Evolutionary conservation across 2,329 filamentous ascomycete species (phyloP).

Genomic region (Cordyceps tenuipes): DNA sequence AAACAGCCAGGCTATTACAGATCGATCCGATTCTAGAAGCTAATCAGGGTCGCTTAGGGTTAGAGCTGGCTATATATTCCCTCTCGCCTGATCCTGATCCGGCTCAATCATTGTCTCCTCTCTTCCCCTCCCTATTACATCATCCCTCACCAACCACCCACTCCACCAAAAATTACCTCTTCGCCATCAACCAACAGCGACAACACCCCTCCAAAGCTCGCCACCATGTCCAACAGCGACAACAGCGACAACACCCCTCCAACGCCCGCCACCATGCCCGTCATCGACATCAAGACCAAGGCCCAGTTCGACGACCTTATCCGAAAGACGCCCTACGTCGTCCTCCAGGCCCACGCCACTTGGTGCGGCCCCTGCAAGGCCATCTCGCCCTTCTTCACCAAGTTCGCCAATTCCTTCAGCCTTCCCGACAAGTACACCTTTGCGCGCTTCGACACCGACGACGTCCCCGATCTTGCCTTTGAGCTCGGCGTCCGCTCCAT

Average conservation of each 20-base stretch:
- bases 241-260: constrained; percentile 12
- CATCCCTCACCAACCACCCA: background rate
- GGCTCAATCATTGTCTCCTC: background rate
- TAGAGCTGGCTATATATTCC: background rate
- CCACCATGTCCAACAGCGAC: constrained; percentile 27
- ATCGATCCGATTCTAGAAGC: background rate
- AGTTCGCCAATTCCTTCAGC: constrained; percentile 33
- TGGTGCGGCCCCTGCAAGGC: constrained; percentile 56
- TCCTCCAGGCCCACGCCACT: constrained; percentile 49
- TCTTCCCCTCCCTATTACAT: background rate
- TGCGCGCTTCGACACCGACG: constrained; percentile 52
- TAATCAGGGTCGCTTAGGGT: too few species aligned
- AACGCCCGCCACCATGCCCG: constrained; percentile 22
- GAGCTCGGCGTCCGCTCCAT: constrained; percentile 46
- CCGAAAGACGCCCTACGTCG: constrained; percentile 39
- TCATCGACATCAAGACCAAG: constrained; percentile 32
- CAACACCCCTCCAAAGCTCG: constrained; percentile 10
- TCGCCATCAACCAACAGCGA: background rate
- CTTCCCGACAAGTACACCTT: constrained; percentile 40
- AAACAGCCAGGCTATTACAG: background rate
- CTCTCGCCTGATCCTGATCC: background rate
- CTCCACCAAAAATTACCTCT: background rate
- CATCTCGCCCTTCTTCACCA: constrained; percentile 46
- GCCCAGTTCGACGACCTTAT: constrained; percentile 43
- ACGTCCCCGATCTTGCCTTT: constrained; percentile 39